Percentiles rank a stretch among this genome's conserved stretches.
Conservation (phyloP, 2,329 filamentous ascomycete species). For the Pseudogymnoascus sp. region DNA sequence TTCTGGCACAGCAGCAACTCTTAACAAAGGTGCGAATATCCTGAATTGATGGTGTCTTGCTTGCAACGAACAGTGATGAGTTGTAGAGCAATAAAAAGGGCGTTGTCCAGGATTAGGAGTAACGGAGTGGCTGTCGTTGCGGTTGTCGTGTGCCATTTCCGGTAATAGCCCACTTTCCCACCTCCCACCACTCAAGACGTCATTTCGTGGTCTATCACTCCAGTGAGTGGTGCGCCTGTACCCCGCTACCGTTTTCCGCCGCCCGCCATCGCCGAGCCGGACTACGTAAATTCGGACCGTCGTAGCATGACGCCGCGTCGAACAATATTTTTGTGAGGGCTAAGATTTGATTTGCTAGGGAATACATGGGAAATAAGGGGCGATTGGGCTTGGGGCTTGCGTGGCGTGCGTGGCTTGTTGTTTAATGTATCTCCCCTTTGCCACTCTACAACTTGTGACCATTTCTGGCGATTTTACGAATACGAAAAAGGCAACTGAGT, state of each 20-base stretch:
- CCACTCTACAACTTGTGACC: background rate
- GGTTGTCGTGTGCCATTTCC: slow-evolving; percentile 1
- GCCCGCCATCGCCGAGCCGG: background rate
- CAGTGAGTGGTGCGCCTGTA: background rate
- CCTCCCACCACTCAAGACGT: slow-evolving; percentile 3
- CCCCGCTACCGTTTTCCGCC: background rate
- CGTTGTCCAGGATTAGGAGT: background rate
- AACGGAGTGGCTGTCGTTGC: background rate
- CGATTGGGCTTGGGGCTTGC: background rate
- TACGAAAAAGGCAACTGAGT: background rate
- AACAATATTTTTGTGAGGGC: background rate
- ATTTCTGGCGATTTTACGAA: background rate
- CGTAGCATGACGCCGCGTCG: background rate
- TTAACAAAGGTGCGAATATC: background rate
- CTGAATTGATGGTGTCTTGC: background rate
- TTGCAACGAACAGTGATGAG: background rate
- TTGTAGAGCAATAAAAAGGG: background rate
- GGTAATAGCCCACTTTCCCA: slow-evolving; percentile 6
- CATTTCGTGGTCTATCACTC: background rate
- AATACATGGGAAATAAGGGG: background rate
- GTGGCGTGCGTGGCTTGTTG: background rate
- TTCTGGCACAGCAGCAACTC: background rate
- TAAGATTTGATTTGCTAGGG: background rate
- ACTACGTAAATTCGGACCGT: background rate
- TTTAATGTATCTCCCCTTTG: background rate